phyloP scores from a whole-genome alignment of 208 protist genomes.

The Acanthamoeba lenticulata region DNA sequence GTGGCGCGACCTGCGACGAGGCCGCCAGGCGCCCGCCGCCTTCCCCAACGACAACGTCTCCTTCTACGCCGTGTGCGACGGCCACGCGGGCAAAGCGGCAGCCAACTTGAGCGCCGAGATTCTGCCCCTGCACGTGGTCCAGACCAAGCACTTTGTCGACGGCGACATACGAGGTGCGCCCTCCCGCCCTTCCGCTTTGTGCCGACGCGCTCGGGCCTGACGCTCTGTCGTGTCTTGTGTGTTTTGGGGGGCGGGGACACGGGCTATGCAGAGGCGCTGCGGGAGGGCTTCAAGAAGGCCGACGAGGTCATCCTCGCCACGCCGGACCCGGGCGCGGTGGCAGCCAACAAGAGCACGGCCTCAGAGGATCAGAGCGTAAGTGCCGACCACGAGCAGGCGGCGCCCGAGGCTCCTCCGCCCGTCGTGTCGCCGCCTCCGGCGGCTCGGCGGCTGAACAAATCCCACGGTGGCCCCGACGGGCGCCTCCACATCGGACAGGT shows the following conservation, averaged over 20 bases:
- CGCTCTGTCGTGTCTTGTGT: too few species aligned
- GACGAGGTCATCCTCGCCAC: constrained; percentile 27
- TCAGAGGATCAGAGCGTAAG: too few species aligned
- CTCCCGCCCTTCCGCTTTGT: neutral
- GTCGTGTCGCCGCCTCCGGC: neutral
- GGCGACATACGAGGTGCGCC: neutral
- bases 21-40: neutral
- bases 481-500: neutral
- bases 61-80: constrained; percentile 21
- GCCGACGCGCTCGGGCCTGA: too few species aligned
- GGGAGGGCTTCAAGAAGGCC: neutral
- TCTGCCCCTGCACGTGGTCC: neutral
- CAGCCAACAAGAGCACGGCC: neutral
- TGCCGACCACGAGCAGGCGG: neutral
- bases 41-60: neutral
- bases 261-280: neutral
- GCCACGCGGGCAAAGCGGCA: neutral
- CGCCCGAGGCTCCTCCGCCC: neutral
- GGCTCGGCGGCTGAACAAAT: neutral
- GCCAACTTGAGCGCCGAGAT: neutral
- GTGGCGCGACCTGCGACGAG: neutral
- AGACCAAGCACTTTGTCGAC: neutral
- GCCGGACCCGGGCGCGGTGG: neutral
- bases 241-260: neutral
- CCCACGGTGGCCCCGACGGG: neutral